Conservation (phyloP, 106 monocot genomes). For the Acanthochlamys bracteata region DNA sequence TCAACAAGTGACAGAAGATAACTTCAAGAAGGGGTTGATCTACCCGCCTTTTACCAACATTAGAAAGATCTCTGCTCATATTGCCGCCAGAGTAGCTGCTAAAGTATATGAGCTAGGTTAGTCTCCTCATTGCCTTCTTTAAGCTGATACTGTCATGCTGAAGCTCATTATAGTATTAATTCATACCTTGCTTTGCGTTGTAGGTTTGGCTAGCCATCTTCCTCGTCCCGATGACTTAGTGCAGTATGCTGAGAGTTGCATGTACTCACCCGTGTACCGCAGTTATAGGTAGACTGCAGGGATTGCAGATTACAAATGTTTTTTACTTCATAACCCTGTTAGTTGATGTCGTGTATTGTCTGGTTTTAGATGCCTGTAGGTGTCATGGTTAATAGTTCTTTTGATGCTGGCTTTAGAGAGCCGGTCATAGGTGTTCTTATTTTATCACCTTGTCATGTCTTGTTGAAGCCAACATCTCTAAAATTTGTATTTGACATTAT, state of each 20-base stretch:
- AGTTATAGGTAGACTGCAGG: slow-evolving; percentile 39
- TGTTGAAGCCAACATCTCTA: too few species aligned
- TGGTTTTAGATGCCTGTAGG: too few species aligned
- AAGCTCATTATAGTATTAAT: not conserved
- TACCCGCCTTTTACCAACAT: slow-evolving; percentile 79
- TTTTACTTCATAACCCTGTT: not conserved
- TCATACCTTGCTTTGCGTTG: not conserved
- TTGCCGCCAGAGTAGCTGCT: slow-evolving; percentile 78
- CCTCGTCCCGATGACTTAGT: slow-evolving; percentile 67
- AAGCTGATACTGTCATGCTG: not conserved
- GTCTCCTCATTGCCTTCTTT: not conserved
- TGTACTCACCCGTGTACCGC: slow-evolving; percentile 80
- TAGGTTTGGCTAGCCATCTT: slow-evolving; percentile 66
- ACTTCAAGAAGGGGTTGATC: slow-evolving; percentile 66
- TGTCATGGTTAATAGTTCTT: too few species aligned
- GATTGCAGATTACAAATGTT: slow-evolving; percentile 2
- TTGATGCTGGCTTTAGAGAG: too few species aligned
- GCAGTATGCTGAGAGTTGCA: slow-evolving; percentile 85
- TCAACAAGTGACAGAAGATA: slow-evolving; percentile 61
- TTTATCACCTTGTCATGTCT: too few species aligned
- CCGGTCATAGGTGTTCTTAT: too few species aligned
- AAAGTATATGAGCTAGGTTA: slow-evolving; percentile 88
- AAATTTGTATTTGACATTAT: too few species aligned
- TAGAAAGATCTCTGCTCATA: slow-evolving; percentile 84
- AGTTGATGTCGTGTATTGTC: too few species aligned